These are phyloP conservation scores for Dryas alaskensis DNA, from an alignment of 306 rosid genomes.

Conservation along the genomic window DNA sequence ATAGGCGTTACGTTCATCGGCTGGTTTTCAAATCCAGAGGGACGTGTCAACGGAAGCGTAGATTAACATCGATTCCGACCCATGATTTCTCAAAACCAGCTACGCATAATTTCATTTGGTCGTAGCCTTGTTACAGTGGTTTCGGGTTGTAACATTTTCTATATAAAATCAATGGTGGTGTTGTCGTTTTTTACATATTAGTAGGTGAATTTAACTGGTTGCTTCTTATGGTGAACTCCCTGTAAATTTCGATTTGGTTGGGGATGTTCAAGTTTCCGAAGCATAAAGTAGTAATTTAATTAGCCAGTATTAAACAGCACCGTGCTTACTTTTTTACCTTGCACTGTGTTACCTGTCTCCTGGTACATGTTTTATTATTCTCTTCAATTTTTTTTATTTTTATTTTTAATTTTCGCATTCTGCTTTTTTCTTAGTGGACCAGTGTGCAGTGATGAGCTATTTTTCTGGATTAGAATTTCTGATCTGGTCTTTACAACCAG, in stretches of 20 bases:
- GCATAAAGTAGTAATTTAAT: constrained; percentile 43
- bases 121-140: constrained; percentile 34
- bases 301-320: constrained; percentile 74
- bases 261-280: constrained; percentile 85
- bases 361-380: constrained; percentile 41
- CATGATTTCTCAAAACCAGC: constrained; percentile 14
- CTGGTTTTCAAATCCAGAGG: constrained; percentile 41
- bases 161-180: background rate
- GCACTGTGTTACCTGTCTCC: constrained; percentile 84
- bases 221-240: constrained; percentile 86
- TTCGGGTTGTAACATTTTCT: constrained; percentile 38
- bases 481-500: background rate
- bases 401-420: background rate
- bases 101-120: constrained; percentile 21
- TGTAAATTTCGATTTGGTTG: constrained; percentile 23
- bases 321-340: constrained; percentile 30
- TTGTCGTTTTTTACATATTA: background rate
- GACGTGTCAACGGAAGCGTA: constrained; percentile 94
- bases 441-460: background rate
- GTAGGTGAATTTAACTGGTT: constrained; percentile 17
- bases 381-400: background rate
- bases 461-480: background rate
- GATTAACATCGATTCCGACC: constrained; percentile 33
- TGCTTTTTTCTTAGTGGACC: background rate
- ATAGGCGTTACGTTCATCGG: constrained; percentile 87